Evolutionary conservation across 257 asterid species (phyloP).

Genomic region (Phtheirospermum japonicum): DNA sequence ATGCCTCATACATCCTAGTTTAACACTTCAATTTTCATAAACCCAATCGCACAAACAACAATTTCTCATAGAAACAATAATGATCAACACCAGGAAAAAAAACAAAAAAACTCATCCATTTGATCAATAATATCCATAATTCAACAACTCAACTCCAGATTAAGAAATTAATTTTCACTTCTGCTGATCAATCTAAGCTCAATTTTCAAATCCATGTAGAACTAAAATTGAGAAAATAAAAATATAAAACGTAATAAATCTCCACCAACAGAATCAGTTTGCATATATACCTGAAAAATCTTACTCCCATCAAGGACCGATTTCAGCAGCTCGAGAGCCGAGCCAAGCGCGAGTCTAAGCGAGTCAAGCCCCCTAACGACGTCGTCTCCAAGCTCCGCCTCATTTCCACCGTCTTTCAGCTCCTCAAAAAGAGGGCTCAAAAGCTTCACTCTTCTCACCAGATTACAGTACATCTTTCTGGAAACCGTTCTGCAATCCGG

Average conservation of each 20-base stretch:
- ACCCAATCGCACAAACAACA: constrained; percentile 5
- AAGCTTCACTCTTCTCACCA: constrained; percentile 84
- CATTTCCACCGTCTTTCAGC: constrained; percentile 56
- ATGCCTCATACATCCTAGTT: neutral
- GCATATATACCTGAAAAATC: constrained; percentile 64
- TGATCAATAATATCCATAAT: constrained; percentile 11
- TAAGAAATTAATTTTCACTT: neutral
- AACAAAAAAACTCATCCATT: constrained; percentile 1
- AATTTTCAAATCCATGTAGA: constrained; percentile 6
- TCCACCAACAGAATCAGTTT: neutral
- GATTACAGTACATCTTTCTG: constrained; percentile 66
- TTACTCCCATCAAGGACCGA: constrained; percentile 82
- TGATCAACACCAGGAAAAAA: neutral
- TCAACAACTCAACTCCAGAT: neutral
- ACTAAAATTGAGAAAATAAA: neutral
- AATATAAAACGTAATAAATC: neutral
- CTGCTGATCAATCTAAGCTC: constrained; percentile 1
- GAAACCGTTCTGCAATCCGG: constrained; percentile 76
- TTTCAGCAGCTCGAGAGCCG: constrained; percentile 67
- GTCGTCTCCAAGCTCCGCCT: constrained; percentile 49
- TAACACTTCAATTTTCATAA: constrained; percentile 3
- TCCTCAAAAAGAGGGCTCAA: constrained; percentile 90
- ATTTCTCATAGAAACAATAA: neutral
- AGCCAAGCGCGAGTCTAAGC: constrained; percentile 53
- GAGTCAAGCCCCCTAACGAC: constrained; percentile 58